A percentile compares a stretch with the other conserved stretches of the same genome.
These are phyloP conservation scores for Helotiales sp. DNA, from an alignment of 2,329 filamentous ascomycete species.

Conservation along the genomic window DNA sequence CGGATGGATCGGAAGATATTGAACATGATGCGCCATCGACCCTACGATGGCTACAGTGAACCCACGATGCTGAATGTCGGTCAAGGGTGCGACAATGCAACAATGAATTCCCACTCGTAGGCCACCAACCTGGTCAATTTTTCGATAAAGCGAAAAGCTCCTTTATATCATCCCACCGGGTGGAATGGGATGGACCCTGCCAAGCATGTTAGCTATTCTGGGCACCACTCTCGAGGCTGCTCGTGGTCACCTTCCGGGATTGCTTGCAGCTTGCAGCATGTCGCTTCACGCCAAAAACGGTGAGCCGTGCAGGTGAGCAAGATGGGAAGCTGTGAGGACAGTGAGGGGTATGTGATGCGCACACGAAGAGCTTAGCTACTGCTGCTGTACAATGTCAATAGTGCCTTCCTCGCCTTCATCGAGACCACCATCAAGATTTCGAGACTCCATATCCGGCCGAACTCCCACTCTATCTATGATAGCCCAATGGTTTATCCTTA, in stretches of 20 bases:
- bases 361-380: background rate
- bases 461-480: no score
- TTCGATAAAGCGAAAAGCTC: background rate
- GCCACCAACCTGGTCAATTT: background rate
- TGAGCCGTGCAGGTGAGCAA: background rate
- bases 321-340: no score
- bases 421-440: background rate
- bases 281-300: no score
- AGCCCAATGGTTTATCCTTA: background rate
- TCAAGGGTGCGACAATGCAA: no score
- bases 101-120: background rate
- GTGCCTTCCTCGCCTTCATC: background rate
- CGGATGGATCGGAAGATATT: background rate
- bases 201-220: background rate
- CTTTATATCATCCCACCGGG: background rate
- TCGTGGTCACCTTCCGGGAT: background rate
- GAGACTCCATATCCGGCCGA: no score
- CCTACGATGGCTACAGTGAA: no score
- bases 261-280: background rate
- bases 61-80: background rate
- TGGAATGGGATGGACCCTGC: background rate
- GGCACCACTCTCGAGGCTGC: background rate
- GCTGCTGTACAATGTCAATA: background rate
- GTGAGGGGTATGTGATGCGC: background rate
- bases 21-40: background rate